Evolutionary conservation across 1,284 basidiomycete species (phyloP).

Genomic region (Entoloma clypeatum): DNA sequence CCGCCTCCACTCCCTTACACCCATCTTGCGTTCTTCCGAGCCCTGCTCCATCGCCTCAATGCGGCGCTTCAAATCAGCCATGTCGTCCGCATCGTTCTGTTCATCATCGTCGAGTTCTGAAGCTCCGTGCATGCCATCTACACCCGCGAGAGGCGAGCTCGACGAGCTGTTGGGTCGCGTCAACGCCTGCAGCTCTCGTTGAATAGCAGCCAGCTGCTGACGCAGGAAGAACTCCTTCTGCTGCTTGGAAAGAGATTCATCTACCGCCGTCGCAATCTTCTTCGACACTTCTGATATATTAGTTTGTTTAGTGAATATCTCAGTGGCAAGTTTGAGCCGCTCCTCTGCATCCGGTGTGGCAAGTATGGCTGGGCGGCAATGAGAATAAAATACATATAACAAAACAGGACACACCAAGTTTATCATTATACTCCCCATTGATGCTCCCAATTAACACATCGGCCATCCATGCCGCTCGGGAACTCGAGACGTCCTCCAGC

Average conservation of each 20-base stretch:
- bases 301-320: slow-evolving; percentile 65
- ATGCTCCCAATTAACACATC: slow-evolving; percentile 67
- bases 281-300: slow-evolving; percentile 74
- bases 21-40: slow-evolving; percentile 75
- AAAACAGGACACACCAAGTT: slow-evolving; percentile 50
- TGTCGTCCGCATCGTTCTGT: slow-evolving; percentile 71
- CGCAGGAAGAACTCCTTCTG: slow-evolving; percentile 82
- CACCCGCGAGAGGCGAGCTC: slow-evolving; percentile 9
- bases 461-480: slow-evolving; percentile 64
- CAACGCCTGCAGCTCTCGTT: slow-evolving; percentile 77
- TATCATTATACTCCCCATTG: slow-evolving; percentile 63
- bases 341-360: slow-evolving; percentile 51
- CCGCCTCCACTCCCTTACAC: slow-evolving; percentile 78
- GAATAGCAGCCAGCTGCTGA: slow-evolving; percentile 87
- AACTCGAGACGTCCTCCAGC: slow-evolving; percentile 59
- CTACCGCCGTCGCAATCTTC: slow-evolving; percentile 74
- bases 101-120: slow-evolving; percentile 71
- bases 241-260: slow-evolving; percentile 74
- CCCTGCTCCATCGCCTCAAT: slow-evolving; percentile 78
- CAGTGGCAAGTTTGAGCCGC: slow-evolving; percentile 60
- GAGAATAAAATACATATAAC: slow-evolving; percentile 1
- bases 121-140: slow-evolving; percentile 22
- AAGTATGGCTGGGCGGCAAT: slow-evolving; percentile 47
- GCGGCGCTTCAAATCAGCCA: slow-evolving; percentile 74
- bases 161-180: slow-evolving; percentile 31